A percentile compares a stretch with the other conserved stretches of the same genome.
These are phyloP conservation scores for Coemansia guatemalensis DNA, from an alignment of 192 early-diverging fungal genomes.

Conservation along the genomic window DNA sequence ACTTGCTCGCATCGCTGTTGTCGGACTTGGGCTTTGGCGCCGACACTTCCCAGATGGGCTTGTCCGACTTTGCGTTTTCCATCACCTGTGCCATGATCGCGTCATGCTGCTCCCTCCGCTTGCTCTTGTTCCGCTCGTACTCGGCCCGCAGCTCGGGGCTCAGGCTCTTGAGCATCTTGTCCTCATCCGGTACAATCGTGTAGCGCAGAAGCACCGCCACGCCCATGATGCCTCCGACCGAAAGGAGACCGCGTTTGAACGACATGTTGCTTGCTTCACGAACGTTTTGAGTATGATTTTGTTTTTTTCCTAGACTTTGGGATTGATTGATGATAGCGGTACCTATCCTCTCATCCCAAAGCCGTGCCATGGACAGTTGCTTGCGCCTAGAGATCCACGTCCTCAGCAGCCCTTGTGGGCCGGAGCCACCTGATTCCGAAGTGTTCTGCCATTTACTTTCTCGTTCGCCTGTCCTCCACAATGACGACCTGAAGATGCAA, in stretches of 20 bases:
- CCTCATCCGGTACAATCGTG: slow-evolving; percentile 49
- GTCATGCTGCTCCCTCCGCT: slow-evolving; percentile 44
- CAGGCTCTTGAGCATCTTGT: slow-evolving; percentile 33
- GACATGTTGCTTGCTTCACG: neutral
- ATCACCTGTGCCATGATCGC: slow-evolving; percentile 49
- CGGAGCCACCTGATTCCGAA: slow-evolving; percentile 2
- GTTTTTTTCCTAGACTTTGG: neutral
- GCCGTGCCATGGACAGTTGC: neutral
- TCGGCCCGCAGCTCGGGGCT: slow-evolving; percentile 47
- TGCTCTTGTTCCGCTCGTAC: slow-evolving; percentile 41
- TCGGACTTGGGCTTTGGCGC: neutral
- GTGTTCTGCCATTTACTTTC: slow-evolving; percentile 4
- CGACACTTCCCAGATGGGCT: slow-evolving; percentile 41
- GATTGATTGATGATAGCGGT: neutral
- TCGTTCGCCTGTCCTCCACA: slow-evolving; percentile 13
- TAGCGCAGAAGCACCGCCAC: slow-evolving; percentile 39
- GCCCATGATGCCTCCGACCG: slow-evolving; percentile 42
- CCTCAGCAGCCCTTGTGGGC: neutral
- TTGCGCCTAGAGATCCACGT: neutral
- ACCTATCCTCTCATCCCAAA: neutral
- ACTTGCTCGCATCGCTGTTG: slow-evolving; percentile 2
- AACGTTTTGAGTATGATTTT: neutral
- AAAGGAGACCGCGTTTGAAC: slow-evolving; percentile 14
- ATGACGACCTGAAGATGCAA: slow-evolving; percentile 47
- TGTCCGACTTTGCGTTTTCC: slow-evolving; percentile 46